Evolutionary conservation across 2,329 filamentous ascomycete genomes (phyloP).

Genomic region (Alternaria postmessia): DNA sequence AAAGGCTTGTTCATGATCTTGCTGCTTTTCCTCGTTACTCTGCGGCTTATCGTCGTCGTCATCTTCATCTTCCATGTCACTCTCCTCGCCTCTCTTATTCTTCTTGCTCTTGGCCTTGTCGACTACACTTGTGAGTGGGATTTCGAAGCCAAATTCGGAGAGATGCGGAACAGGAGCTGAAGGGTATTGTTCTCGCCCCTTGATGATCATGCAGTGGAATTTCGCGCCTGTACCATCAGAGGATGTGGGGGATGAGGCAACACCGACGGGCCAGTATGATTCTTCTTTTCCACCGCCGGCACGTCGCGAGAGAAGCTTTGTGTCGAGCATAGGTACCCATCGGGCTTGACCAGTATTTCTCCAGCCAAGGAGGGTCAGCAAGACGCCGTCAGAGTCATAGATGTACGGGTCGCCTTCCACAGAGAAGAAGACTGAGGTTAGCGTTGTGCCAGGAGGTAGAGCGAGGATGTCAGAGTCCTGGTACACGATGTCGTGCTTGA

Average conservation of each 20-base stretch:
- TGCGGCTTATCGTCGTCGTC: constrained; percentile 34
- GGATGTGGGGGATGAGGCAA: constrained; percentile 69
- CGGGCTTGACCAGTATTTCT: constrained; percentile 81
- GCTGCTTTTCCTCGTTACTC: constrained; percentile 57
- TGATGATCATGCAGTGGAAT: constrained; percentile 99
- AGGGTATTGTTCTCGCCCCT: constrained; percentile 84
- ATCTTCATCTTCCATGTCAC: constrained; percentile 43
- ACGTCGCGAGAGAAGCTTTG: constrained; percentile 80
- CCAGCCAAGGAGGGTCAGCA: constrained; percentile 92
- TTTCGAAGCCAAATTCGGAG: constrained; percentile 89
- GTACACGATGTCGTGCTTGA: constrained; percentile 91
- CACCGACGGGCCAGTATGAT: constrained; percentile 93
- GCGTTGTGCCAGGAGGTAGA: constrained; percentile 73
- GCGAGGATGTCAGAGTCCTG: constrained; percentile 94
- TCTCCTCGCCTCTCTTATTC: constrained; percentile 42
- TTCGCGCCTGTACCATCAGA: constrained; percentile 81
- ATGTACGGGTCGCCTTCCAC: constrained; percentile 95
- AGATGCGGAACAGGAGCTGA: constrained; percentile 91
- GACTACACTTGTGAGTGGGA: constrained; percentile 73
- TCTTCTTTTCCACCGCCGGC: constrained; percentile 87
- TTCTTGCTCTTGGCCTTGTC: constrained; percentile 38
- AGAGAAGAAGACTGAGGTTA: constrained; percentile 90
- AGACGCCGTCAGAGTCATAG: constrained; percentile 89
- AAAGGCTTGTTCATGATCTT: constrained; percentile 79
- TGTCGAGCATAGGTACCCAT: constrained; percentile 94